Conservation (phyloP, 768 basidiomycete genomes). For the Porpolomopsis calyptriformis region DNA sequence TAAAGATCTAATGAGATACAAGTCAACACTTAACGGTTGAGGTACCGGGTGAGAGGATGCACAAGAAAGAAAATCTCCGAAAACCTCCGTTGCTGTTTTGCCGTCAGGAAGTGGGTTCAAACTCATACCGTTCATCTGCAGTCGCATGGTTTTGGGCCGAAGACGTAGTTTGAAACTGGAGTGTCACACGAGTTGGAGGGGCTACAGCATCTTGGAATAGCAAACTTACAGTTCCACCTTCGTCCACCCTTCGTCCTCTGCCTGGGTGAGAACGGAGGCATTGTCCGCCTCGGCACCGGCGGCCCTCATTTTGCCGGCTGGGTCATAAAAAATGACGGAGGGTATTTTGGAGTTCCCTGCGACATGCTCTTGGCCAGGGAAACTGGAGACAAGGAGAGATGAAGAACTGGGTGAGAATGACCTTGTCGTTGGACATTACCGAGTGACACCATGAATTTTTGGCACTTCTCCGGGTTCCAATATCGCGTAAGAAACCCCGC, state of each 20-base stretch:
- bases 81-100: conserved; percentile 63
- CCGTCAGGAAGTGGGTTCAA: conserved; percentile 55
- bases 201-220: not conserved
- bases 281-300: conserved; percentile 73
- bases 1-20: conserved; percentile 23
- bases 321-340: conserved; percentile 65
- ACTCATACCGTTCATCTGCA: conserved; percentile 79
- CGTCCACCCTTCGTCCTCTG: conserved; percentile 71
- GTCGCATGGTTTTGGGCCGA: conserved; percentile 65
- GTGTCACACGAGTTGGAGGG: conserved; percentile 4
- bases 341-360: conserved; percentile 81
- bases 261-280: conserved; percentile 43
- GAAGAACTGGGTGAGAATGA: not conserved
- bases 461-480: conserved; percentile 74
- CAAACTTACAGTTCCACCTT: conserved; percentile 60
- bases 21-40: too few species aligned
- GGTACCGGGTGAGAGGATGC: conserved; percentile 36
- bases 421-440: conserved; percentile 31
- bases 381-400: conserved; percentile 30
- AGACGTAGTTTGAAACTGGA: conserved; percentile 71
- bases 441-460: conserved; percentile 70
- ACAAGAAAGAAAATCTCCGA: conserved; percentile 65
- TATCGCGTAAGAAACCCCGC: conserved; percentile 75
- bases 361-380: conserved; percentile 79
- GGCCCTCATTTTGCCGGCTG: conserved; percentile 50